phyloP scores from a whole-genome alignment of 345 rosid genomes.

The Hibiscus mutabilis region DNA sequence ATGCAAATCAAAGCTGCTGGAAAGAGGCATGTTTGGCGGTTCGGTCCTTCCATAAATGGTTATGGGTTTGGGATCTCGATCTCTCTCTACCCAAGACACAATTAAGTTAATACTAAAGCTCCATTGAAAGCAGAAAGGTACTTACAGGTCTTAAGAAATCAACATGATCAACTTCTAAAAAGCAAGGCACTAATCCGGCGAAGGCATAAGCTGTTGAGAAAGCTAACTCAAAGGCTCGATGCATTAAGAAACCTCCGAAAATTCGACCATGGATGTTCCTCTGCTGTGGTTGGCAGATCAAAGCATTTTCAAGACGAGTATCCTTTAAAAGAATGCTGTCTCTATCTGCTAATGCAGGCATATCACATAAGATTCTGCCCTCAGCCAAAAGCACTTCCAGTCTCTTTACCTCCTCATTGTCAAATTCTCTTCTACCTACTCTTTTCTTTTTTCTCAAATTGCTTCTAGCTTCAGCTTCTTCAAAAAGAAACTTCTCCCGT shows the following conservation, averaged over 20 bases:
- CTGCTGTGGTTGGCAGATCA: constrained; percentile 91
- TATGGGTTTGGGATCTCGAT: neutral
- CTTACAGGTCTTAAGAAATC: constrained; percentile 83
- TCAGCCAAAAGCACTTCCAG: constrained; percentile 58
- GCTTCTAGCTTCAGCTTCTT: constrained; percentile 80
- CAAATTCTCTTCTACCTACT: constrained; percentile 26
- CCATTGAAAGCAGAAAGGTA: constrained; percentile 3
- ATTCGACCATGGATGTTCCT: constrained; percentile 82
- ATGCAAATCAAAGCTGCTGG: neutral
- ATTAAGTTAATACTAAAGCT: neutral
- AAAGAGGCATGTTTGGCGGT: neutral
- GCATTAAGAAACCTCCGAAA: constrained; percentile 86
- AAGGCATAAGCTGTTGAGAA: constrained; percentile 79
- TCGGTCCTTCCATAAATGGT: neutral
- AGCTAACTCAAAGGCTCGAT: constrained; percentile 75
- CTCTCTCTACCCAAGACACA: neutral
- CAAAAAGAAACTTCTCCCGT: constrained; percentile 52
- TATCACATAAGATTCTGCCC: constrained; percentile 72
- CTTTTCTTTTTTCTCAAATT: constrained; percentile 50
- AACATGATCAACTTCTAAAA: constrained; percentile 83
- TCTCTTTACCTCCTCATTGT: constrained; percentile 38
- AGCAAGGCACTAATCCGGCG: constrained; percentile 71
- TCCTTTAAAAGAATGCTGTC: constrained; percentile 71
- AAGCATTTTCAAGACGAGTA: constrained; percentile 57
- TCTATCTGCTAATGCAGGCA: constrained; percentile 90